Percentiles rank a stretch among this genome's conserved stretches.
phyloP scores from a whole-genome alignment of 257 asterid species.

The Voacanga thouarsii region DNA sequence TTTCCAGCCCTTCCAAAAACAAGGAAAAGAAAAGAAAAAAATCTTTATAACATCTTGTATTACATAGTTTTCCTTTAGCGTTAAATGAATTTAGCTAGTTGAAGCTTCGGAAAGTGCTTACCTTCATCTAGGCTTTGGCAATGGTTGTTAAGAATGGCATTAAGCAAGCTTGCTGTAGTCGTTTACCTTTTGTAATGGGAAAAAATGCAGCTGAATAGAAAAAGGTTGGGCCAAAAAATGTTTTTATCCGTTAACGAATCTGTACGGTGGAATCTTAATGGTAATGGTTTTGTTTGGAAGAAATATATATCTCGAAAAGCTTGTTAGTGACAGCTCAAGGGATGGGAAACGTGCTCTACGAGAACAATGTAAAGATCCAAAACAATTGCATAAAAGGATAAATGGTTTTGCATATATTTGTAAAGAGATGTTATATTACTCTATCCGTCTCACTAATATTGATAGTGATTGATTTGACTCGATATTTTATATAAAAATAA shows the following conservation, averaged over 20 bases:
- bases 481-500: too few relatives aligned
- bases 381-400: neutral
- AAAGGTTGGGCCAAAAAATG: neutral
- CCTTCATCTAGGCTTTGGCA: neutral
- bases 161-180: too few relatives aligned
- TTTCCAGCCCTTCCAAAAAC: too few relatives aligned
- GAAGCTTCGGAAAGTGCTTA: neutral
- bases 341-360: neutral
- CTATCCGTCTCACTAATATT: too few relatives aligned
- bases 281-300: neutral
- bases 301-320: neutral
- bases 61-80: neutral
- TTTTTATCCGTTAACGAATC: neutral
- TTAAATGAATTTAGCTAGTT: neutral
- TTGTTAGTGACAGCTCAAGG: neutral
- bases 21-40: neutral
- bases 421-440: neutral
- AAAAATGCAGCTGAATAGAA: neutral
- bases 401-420: neutral
- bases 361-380: neutral
- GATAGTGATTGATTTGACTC: too few relatives aligned
- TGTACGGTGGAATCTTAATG: neutral
- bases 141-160: neutral
- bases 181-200: neutral
- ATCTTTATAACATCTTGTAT: neutral